A percentile compares a stretch with the other conserved stretches of the same genome.
phyloP scores from a whole-genome alignment of 441 rosid genomes.

The Pelargonium myrrhifolium region DNA sequence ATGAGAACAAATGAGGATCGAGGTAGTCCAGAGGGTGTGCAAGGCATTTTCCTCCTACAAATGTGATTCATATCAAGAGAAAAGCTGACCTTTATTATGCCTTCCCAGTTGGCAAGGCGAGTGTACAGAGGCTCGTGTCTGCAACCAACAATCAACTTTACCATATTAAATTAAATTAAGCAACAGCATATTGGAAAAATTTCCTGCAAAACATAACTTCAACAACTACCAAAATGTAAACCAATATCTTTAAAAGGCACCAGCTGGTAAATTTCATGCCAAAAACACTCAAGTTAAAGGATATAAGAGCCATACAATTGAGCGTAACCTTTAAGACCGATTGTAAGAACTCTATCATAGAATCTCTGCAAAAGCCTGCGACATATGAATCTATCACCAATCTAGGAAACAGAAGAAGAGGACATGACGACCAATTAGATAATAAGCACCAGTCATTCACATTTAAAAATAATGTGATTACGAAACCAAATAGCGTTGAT shows the following conservation, averaged over 20 bases:
- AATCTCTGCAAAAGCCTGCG: constrained; percentile 22
- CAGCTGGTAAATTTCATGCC: background rate
- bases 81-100: constrained; percentile 21
- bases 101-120: constrained; percentile 28
- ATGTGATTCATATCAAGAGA: background rate
- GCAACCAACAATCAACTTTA: background rate
- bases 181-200: background rate
- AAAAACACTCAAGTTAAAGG: constrained; percentile 1
- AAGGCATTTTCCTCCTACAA: background rate
- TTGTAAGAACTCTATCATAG: constrained; percentile 25
- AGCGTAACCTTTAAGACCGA: constrained; percentile 27
- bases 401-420: constrained; percentile 14
- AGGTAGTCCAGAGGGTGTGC: background rate
- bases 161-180: background rate
- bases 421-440: background rate
- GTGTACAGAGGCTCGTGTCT: constrained; percentile 24
- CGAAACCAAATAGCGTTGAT: background rate
- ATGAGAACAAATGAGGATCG: no score
- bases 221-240: background rate
- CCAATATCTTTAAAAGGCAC: background rate
- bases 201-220: background rate
- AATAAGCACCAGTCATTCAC: background rate
- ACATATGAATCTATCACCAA: constrained; percentile 23
- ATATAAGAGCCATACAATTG: constrained; percentile 19
- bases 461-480: background rate